Conservation (phyloP, 2,329 filamentous ascomycete genomes). For the Dothideomycetidae sp. region DNA sequence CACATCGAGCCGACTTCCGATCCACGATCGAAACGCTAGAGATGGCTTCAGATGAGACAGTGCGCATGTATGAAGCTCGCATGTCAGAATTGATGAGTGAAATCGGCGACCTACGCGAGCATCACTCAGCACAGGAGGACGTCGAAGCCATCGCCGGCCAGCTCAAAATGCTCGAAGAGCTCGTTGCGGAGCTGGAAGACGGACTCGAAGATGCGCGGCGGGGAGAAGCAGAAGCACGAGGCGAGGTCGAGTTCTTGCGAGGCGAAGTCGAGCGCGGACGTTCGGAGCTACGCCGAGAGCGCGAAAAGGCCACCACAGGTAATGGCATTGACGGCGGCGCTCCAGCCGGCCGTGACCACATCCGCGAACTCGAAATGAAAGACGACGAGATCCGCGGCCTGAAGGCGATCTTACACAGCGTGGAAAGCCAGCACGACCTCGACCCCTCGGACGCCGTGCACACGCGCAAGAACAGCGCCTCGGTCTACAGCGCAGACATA, state of each 20-base stretch:
- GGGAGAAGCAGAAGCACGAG: constrained; percentile 87
- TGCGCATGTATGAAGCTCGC: constrained; percentile 88
- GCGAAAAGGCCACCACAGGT: constrained; percentile 55
- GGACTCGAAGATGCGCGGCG: constrained; percentile 86
- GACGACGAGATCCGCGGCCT: constrained; percentile 95
- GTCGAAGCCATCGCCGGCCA: constrained; percentile 84
- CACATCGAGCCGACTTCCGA: constrained; percentile 85
- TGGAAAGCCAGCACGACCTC: constrained; percentile 27
- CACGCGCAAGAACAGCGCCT: constrained; percentile 65
- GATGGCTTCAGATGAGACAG: constrained; percentile 86
- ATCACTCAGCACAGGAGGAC: constrained; percentile 72
- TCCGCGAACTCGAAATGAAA: constrained; percentile 66
- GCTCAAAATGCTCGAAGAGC: constrained; percentile 85
- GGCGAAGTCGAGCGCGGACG: constrained; percentile 88
- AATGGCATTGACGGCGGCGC: constrained; percentile 41
- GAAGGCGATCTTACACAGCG: constrained; percentile 93
- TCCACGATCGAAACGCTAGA: constrained; percentile 95
- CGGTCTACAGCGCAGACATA: constrained; percentile 38
- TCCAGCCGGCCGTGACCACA: constrained; percentile 23
- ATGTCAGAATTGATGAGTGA: constrained; percentile 77
- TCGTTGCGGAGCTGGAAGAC: constrained; percentile 93
- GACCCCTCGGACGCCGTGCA: constrained; percentile 1
- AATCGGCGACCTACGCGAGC: constrained; percentile 54
- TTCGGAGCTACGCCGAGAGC: constrained; percentile 73
- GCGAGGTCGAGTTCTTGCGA: constrained; percentile 87